Conservation (phyloP, 176 grass and related monocot genomes). For the Aegilops tauschii region DNA sequence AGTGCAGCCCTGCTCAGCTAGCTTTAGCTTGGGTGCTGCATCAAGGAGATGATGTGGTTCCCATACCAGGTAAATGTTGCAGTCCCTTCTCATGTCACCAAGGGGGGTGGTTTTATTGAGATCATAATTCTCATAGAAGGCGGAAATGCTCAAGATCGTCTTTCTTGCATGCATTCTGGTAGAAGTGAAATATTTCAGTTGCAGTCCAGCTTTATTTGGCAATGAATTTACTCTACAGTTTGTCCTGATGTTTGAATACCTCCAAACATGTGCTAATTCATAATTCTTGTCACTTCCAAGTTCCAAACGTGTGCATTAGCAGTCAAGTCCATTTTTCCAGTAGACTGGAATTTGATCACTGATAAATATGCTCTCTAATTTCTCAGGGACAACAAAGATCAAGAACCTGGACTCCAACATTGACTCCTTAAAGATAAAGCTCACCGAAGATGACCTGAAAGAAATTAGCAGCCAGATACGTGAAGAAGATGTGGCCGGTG, state of each 20-base stretch:
- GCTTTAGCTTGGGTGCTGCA: conserved; percentile 77
- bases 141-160: not conserved
- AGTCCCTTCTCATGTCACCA: not conserved
- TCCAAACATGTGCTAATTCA: not conserved
- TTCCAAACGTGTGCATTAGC: not conserved
- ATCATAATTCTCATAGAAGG: not conserved
- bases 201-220: not conserved
- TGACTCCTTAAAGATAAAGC: conserved; percentile 51
- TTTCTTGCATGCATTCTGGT: not conserved
- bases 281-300: not conserved
- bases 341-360: conserved; percentile 17
- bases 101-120: not conserved
- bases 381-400: conserved; percentile 70
- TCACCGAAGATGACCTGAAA: conserved; percentile 54
- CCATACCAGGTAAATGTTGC: conserved; percentile 62
- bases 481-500: conserved; percentile 55
- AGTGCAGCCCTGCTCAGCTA: conserved; percentile 57
- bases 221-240: not conserved
- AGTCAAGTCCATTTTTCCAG: not conserved
- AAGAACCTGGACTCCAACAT: conserved; percentile 71
- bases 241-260: not conserved
- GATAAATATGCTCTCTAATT: not conserved
- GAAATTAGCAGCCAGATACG: conserved; percentile 50
- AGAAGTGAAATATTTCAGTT: not conserved
- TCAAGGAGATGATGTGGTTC: conserved; percentile 73